phyloP scores from a whole-genome alignment of 768 basidiomycete species.

The Rhodotorula paludigena region DNA sequence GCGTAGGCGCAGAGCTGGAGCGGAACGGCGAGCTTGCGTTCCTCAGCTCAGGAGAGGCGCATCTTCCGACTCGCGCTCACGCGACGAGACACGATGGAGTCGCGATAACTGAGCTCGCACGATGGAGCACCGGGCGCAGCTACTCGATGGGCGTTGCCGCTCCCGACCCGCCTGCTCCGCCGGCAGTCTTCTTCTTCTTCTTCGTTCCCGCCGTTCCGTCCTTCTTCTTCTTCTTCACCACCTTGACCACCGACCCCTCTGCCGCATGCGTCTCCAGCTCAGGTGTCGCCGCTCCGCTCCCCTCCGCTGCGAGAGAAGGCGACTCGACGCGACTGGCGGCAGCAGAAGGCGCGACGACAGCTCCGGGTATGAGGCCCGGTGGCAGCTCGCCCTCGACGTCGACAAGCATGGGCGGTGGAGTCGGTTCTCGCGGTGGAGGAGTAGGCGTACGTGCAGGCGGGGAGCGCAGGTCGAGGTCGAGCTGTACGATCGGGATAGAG shows the following conservation, averaged over 20 bases:
- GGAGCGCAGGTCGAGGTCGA: constrained; percentile 53
- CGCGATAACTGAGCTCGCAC: background rate
- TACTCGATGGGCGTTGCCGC: background rate
- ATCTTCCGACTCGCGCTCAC: too few relatives aligned
- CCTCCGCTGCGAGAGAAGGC: background rate
- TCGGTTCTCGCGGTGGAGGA: constrained; percentile 46
- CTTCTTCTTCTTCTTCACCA: constrained; percentile 37
- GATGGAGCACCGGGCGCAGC: background rate
- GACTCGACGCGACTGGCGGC: constrained; percentile 1
- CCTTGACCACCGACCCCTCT: constrained; percentile 27
- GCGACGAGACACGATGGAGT: too few relatives aligned
- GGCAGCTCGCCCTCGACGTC: constrained; percentile 86
- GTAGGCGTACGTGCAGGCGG: constrained; percentile 47
- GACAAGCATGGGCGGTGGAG: constrained; percentile 55
- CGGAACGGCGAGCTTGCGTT: too few relatives aligned
- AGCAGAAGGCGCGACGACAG: too few relatives aligned
- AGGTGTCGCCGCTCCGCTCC: background rate
- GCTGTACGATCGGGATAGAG: constrained; percentile 78
- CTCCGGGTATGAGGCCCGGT: too few relatives aligned
- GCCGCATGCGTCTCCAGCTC: constrained; percentile 7
- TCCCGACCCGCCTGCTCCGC: background rate
- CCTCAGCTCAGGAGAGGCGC: too few relatives aligned
- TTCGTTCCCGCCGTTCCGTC: background rate
- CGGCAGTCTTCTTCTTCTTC: constrained; percentile 17
- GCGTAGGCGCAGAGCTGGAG: too few relatives aligned